Conservation (phyloP, 2,329 filamentous ascomycete species). For the Pestalotiopsis sp. region DNA sequence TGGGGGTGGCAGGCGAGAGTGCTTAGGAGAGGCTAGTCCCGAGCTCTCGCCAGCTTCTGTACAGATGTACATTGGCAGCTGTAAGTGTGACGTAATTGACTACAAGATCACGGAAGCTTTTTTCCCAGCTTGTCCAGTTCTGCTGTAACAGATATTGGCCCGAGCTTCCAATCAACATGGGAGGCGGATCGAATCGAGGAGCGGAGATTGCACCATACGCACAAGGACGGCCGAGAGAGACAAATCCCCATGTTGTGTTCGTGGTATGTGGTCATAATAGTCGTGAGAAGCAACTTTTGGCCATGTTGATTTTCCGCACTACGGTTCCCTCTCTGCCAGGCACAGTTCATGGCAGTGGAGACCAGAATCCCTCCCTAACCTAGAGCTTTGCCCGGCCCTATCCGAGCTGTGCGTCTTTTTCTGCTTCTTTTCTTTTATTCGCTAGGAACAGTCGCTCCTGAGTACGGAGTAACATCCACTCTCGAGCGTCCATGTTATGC, state of each 20-base stretch:
- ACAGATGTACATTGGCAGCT: not conserved
- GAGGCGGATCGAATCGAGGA: not conserved
- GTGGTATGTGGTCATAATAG: not conserved
- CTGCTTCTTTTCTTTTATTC: constrained; percentile 8
- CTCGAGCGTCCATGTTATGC: not conserved
- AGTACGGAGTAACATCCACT: constrained; percentile 2
- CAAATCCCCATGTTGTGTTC: not conserved
- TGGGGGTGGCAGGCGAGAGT: not conserved
- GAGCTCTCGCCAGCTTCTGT: not conserved
- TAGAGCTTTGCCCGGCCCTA: constrained; percentile 1
- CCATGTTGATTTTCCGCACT: not conserved
- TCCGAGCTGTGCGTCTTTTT: constrained; percentile 3
- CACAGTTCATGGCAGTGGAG: not conserved
- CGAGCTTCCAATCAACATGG: not conserved
- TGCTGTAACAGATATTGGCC: not conserved
- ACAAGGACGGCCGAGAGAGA: not conserved
- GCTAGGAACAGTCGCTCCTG: constrained; percentile 22
- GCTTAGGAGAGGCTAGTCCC: not conserved
- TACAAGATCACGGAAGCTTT: constrained; percentile 1
- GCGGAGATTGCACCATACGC: not conserved
- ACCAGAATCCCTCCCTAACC: not conserved
- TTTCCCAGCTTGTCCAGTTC: not conserved
- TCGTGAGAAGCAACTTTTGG: not conserved
- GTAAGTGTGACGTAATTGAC: constrained; percentile 17
- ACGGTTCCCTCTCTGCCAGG: not conserved